These are phyloP conservation scores for Cercospora berteroae DNA, from an alignment of 2,329 filamentous ascomycete genomes.

Conservation along the genomic window DNA sequence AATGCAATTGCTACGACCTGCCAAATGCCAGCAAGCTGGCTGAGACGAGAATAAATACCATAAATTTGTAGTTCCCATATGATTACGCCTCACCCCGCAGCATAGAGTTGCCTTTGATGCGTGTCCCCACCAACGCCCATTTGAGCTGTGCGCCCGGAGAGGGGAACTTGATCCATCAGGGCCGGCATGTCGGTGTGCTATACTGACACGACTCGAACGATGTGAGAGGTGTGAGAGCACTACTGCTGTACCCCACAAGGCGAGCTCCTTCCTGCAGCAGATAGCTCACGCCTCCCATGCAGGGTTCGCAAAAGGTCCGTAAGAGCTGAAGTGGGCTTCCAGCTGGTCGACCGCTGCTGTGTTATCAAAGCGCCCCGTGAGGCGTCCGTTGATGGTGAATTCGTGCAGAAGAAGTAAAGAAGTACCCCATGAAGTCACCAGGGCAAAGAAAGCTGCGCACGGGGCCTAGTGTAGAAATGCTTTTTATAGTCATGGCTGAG, in stretches of 20 bases:
- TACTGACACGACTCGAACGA: neutral
- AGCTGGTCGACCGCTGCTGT: neutral
- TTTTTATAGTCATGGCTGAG: slow-evolving; percentile 6
- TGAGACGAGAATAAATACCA: neutral
- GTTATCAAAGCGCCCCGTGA: neutral
- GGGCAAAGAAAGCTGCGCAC: neutral
- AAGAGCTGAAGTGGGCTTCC: neutral
- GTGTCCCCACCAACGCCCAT: neutral
- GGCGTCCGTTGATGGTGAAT: neutral
- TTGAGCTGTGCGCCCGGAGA: neutral
- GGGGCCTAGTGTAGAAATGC: neutral
- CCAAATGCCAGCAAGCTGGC: neutral
- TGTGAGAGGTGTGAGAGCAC: neutral
- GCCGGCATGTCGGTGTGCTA: neutral
- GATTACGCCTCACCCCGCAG: neutral
- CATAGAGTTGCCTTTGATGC: neutral
- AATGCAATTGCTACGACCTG: neutral
- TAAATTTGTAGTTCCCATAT: neutral
- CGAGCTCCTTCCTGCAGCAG: neutral
- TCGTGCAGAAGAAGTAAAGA: neutral
- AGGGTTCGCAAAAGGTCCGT: neutral
- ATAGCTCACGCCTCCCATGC: neutral
- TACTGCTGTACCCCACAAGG: slow-evolving; percentile 1
- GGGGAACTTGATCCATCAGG: neutral
- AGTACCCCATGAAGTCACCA: neutral